Evolutionary conservation across 1,139 yeast genomes (phyloP), one percentile per base, ranked within the genome.

Genomic region (Lodderomyces elongisporus): DNA sequence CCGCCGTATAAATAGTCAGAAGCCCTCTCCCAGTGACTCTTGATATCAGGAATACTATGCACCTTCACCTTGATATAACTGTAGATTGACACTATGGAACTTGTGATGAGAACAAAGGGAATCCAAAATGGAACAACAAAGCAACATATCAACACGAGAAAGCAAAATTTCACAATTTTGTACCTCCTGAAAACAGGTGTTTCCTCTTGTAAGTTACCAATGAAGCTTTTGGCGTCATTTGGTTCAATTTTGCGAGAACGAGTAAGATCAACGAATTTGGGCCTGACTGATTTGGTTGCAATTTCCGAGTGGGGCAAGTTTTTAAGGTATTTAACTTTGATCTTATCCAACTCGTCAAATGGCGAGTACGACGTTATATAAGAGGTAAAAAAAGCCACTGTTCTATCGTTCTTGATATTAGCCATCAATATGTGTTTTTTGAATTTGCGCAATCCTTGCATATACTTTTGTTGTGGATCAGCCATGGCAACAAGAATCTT

Each of bases 381-480:
- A 1, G 77, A 62, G 0, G 80, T 74, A 49, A 64, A 70, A 47
- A 74, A 74, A 4, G 78, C 63, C 24, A 74, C 80, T 0, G 77
- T 61, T 33, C 79, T 66, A 54, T 89, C 97, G 52, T 85, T 81
- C 36, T 78, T 70, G 14, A 83, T 72, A 54, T 89, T 89, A 6
- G 96, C 85, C 42, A 85, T 62, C 5, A 77, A 51, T 3, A 75
- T 62, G 38, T 82, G 70, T 39, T 71, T 68, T 42, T 76, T 58
- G 52, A 89, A 88, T 39, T 51, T 54, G 9, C 49, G 37, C 35
- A 89, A 66, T 0, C 85, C 94, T 34, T 67, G 58, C 36, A 58
- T 60, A 51, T 67, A 89, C 17, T 49, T 59, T 20, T 63, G 62
- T 2, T 65, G 55, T 0, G 79, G 80, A 38, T 77, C 72, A 0